Percentiles rank a stretch among this genome's conserved stretches.
phyloP scores from a whole-genome alignment of 2,329 filamentous ascomycete species.

The Fusarium liriodendri region DNA sequence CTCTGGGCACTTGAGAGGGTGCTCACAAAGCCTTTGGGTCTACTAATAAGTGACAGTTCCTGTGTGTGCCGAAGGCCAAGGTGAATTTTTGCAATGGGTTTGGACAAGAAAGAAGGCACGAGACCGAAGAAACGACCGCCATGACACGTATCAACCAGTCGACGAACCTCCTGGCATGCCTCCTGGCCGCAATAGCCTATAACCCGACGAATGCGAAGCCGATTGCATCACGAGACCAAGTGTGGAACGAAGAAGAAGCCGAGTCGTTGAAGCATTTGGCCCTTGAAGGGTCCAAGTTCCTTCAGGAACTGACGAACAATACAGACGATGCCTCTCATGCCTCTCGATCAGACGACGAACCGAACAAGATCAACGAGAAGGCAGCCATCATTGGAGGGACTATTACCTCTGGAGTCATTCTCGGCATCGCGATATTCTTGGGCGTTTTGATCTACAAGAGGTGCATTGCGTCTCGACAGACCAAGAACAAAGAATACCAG shows the following conservation, averaged over 20 bases:
- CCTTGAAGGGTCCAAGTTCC: background rate
- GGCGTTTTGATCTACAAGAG: conserved; percentile 27
- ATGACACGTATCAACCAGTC: conserved; percentile 4
- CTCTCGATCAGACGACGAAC: background rate
- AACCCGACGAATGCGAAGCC: conserved; percentile 19
- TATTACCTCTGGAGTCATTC: conserved; percentile 27
- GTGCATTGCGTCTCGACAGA: conserved; percentile 1
- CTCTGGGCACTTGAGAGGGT: background rate
- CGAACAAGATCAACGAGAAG: conserved; percentile 2
- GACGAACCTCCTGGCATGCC: conserved; percentile 2
- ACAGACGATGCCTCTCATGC: background rate
- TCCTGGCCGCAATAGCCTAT: conserved; percentile 8
- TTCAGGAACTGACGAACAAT: background rate
- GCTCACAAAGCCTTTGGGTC: background rate
- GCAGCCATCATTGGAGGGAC: conserved; percentile 36
- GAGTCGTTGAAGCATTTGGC: conserved; percentile 5
- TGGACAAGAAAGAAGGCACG: conserved; percentile 6
- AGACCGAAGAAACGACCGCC: conserved; percentile 14
- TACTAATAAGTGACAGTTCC: conserved; percentile 9
- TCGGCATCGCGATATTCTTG: conserved; percentile 33
- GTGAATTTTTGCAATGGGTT: conserved; percentile 2
- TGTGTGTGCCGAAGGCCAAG: background rate
- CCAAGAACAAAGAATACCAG: background rate
- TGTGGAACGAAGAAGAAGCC: conserved; percentile 4
- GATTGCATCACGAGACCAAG: background rate